Conservation (phyloP, 768 basidiomycete genomes). For the Mrakia frigida region DNA sequence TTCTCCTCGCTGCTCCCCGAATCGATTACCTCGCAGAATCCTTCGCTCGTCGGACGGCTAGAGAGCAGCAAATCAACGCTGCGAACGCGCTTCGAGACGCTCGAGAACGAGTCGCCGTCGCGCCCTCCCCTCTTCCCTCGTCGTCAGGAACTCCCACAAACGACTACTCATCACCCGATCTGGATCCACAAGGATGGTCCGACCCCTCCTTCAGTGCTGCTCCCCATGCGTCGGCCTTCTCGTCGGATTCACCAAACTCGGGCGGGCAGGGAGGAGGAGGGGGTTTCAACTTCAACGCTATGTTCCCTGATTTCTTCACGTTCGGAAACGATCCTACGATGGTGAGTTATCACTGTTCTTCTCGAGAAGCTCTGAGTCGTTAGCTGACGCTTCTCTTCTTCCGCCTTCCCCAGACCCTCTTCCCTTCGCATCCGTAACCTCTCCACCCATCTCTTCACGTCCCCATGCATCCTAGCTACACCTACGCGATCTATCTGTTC, state of each 20-base stretch:
- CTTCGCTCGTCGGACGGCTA: neutral
- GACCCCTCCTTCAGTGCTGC: neutral
- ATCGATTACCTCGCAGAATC: constrained; percentile 22
- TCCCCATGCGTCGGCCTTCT: neutral
- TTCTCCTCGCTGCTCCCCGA: constrained; percentile 21
- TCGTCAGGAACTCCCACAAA: neutral
- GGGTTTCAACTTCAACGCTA: neutral
- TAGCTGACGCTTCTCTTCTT: neutral
- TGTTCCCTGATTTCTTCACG: neutral
- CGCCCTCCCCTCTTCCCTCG: neutral
- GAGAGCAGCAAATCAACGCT: neutral
- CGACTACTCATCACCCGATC: neutral
- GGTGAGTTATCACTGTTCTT: neutral
- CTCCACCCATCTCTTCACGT: too few relatives aligned
- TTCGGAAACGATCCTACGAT: neutral
- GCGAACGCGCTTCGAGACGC: neutral
- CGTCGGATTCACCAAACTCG: neutral
- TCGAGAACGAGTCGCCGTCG: neutral
- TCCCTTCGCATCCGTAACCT: neutral
- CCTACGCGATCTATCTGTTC: too few relatives aligned
- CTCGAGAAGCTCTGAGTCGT: neutral
- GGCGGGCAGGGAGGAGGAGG: neutral
- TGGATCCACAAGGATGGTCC: neutral
- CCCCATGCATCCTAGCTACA: too few relatives aligned
- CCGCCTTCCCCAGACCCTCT: neutral